Evolutionary conservation across 2,329 filamentous ascomycete genomes (phyloP).

Genomic region (Metarhizium album): DNA sequence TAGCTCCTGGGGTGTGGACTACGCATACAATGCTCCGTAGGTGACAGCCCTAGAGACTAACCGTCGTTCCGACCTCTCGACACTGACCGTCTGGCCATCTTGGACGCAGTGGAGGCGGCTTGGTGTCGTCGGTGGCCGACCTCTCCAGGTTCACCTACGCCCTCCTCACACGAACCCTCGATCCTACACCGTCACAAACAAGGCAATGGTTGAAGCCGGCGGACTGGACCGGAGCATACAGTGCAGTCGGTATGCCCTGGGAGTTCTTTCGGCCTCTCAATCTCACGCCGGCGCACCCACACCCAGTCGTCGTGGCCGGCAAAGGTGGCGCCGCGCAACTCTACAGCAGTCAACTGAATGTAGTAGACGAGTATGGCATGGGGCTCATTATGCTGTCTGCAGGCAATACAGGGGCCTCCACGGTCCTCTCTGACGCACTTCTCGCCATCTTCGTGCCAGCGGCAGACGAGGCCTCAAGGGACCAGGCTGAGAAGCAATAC

Average conservation of each 20-base stretch:
- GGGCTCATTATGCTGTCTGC: conserved; percentile 21
- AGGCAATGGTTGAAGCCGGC: conserved; percentile 25
- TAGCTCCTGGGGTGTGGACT: conserved; percentile 23
- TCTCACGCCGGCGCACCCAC: conserved; percentile 17
- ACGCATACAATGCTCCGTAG: conserved; percentile 22
- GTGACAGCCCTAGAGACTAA: conserved; percentile 4
- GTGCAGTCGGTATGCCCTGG: conserved; percentile 26
- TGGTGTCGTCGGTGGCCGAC: conserved; percentile 5
- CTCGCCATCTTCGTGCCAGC: conserved; percentile 18
- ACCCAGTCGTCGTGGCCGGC: conserved; percentile 21
- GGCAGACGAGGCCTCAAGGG: conserved; percentile 17
- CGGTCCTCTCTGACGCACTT: conserved; percentile 17
- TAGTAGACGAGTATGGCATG: conserved; percentile 26
- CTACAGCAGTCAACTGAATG: conserved; percentile 23
- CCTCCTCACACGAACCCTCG: conserved; percentile 18
- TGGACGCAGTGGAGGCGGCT: conserved; percentile 7
- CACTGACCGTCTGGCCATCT: background rate
- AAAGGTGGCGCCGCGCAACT: conserved; percentile 24
- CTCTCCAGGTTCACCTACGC: conserved; percentile 18
- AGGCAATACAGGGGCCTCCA: conserved; percentile 17
- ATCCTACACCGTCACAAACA: conserved; percentile 14
- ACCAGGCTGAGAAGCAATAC: conserved; percentile 14
- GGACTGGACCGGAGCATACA: conserved; percentile 18
- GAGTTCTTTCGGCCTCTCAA: conserved; percentile 21
- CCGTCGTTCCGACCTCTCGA: background rate